Evolutionary conservation across 192 early-diverging fungal genomes (phyloP), one percentile per base, ranked within the genome.

Genomic region (Phlyctochytrium bullatum): DNA sequence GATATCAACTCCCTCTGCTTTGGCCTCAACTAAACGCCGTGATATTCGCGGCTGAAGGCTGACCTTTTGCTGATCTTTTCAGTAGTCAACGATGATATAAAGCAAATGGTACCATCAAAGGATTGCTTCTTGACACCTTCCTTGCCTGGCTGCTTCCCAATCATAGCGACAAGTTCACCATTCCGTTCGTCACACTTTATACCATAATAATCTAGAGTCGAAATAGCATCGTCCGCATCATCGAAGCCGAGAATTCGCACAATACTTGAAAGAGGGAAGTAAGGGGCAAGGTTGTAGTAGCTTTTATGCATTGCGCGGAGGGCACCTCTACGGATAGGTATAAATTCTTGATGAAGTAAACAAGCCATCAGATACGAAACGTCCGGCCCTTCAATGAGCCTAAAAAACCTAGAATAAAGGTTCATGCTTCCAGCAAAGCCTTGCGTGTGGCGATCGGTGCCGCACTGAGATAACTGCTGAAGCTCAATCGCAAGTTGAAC

Each of bases 311-410:
- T 88, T 0, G 89, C 86, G 68, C 84, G 82, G 6, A 93, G 73
- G 6, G 87, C 92, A 3, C 85, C 84, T 34, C 86, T 80, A 30
- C 95, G 89, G 29, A 97, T 82, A 36, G 80, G 78, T 0, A 75
- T 74, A 71, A 97, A 93, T 34, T 89, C 85, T 32, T 83, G 71
- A 71, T 97, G 89, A 47, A 90, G 63, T 27, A 93, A 68, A 53
- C 93, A 94, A 0, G 90, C 91, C 69, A 94, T 77, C 36, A 95
- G 68, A 40, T 89, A 89, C 1, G 92, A 83, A 1, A 88, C 89
- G 0, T 65, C 59, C 0, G 72, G 67, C 24, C 83, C 77, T 3
- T 75, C 83, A 0, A 94, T 62, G 16, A 81, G 71, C 20, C 88
- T 82, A 77, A 97, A 97, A 57, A 94, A 89, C 34, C 78, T 76